These are phyloP conservation scores for Podospora pseudopauciseta DNA, from an alignment of 495 filamentous ascomycete species.

Conservation along the genomic window DNA sequence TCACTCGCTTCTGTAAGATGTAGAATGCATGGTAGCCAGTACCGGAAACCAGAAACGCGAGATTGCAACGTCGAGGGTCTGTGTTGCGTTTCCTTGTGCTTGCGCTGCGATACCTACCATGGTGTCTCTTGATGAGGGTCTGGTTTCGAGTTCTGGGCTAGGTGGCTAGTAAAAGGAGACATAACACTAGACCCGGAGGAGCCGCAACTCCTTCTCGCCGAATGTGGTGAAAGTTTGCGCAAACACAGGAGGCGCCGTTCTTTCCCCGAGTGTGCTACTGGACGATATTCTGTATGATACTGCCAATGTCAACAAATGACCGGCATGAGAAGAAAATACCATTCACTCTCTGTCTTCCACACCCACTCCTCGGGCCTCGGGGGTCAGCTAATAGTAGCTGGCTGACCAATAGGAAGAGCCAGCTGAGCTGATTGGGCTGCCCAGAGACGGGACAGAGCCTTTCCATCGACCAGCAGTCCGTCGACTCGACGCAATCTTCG, in stretches of 20 bases:
- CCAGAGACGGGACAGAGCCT: neutral
- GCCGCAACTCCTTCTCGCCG: neutral
- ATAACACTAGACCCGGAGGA: neutral
- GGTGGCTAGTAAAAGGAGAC: neutral
- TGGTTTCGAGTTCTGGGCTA: neutral
- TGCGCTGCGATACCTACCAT: neutral
- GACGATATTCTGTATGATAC: neutral
- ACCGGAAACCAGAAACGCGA: neutral
- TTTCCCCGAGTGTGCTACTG: neutral
- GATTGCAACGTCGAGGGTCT: neutral
- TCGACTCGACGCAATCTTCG: neutral
- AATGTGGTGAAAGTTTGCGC: neutral
- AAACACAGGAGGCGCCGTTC: neutral
- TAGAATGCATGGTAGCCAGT: neutral
- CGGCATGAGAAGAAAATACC: neutral
- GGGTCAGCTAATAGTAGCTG: neutral
- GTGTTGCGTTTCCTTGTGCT: neutral
- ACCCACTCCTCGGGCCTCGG: neutral
- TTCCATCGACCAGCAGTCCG: neutral
- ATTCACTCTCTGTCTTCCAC: neutral
- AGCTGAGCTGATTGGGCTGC: neutral
- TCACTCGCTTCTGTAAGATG: neutral
- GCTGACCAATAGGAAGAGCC: neutral
- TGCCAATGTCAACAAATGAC: neutral
- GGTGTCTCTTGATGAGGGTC: neutral